These are phyloP conservation scores for Cytospora piceicola DNA, from an alignment of 2,329 filamentous ascomycete species.

Conservation along the genomic window DNA sequence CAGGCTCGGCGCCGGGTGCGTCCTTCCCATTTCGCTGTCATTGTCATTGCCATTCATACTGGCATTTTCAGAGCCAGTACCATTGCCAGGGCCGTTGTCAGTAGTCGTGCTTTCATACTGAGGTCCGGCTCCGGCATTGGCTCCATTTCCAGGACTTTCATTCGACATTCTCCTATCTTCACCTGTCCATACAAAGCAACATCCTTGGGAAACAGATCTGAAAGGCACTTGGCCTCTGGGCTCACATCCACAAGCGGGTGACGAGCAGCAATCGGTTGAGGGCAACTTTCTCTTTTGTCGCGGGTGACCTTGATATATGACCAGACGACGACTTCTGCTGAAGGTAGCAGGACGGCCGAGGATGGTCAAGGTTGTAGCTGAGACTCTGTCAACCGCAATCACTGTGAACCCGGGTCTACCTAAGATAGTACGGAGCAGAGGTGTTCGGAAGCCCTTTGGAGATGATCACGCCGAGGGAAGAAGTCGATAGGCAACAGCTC, in stretches of 20 bases:
- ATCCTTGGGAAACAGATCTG: background rate
- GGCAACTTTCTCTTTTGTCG: background rate
- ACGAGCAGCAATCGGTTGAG: background rate
- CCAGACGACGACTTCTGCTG: background rate
- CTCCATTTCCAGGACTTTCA: slow-evolving; percentile 1
- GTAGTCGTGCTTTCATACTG: background rate
- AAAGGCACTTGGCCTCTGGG: background rate
- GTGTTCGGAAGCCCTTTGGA: background rate
- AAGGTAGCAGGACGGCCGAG: background rate
- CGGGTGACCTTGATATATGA: background rate
- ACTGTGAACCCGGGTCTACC: background rate
- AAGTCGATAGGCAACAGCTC: background rate
- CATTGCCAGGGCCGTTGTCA: background rate
- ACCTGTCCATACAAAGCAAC: background rate
- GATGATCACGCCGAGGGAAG: background rate
- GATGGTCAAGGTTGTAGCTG: background rate
- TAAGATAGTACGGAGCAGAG: background rate
- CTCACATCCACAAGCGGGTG: background rate
- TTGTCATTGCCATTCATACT: slow-evolving; percentile 9
- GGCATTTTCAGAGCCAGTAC: slow-evolving; percentile 19
- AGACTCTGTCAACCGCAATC: background rate
- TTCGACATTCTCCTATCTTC: background rate
- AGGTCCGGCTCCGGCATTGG: background rate
- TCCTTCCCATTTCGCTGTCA: slow-evolving; percentile 31
- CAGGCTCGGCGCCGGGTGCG: slow-evolving; percentile 41